Conservation (phyloP, 1,284 basidiomycete species). For the Sanguinoderma infundibulare region DNA sequence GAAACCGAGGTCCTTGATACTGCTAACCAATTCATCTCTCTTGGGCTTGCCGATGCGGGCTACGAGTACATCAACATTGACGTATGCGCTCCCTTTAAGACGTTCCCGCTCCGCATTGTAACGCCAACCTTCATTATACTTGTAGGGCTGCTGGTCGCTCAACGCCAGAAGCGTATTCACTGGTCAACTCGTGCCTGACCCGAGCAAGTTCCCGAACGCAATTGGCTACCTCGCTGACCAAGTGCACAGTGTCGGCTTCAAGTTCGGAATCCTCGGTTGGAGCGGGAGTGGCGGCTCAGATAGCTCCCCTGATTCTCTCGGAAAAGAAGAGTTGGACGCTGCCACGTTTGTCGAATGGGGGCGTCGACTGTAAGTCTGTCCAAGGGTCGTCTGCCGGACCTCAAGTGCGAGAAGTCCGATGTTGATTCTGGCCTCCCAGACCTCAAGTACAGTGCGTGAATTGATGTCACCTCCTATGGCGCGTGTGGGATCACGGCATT, state of each 20-base stretch:
- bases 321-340: too few species aligned
- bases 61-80: constrained; percentile 63
- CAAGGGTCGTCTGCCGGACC: too few species aligned
- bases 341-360: too few species aligned
- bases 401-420: too few species aligned
- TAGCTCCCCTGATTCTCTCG: too few species aligned
- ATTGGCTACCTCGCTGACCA: constrained; percentile 48
- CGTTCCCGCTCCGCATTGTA: neutral
- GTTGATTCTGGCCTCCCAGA: too few species aligned
- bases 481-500: too few species aligned
- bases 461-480: too few species aligned
- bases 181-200: constrained; percentile 52
- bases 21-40: constrained; percentile 49
- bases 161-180: constrained; percentile 45
- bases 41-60: constrained; percentile 53
- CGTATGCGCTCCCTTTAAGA: constrained; percentile 36
- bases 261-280: too few species aligned
- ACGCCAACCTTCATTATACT: neutral
- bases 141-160: constrained; percentile 57
- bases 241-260: constrained; percentile 54
- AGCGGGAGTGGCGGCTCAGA: too few species aligned
- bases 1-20: constrained; percentile 50
- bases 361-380: too few species aligned
- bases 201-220: constrained; percentile 57
- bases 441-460: too few species aligned